These are phyloP conservation scores for Bidens hawaiensis DNA, from an alignment of 140 eudicot genomes.

Conservation along the genomic window DNA sequence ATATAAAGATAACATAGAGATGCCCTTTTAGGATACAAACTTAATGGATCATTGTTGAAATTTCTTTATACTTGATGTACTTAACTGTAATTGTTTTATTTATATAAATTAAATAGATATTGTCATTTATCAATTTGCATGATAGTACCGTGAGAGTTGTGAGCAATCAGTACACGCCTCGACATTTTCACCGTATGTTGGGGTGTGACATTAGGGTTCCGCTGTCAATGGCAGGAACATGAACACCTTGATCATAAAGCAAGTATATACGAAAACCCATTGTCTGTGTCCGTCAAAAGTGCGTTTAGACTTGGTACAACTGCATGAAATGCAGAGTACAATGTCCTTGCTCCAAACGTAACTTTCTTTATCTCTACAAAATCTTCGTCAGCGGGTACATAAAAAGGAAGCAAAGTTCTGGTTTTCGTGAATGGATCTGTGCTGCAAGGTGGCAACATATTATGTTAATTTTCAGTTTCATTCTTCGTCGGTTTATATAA, in stretches of 20 bases:
- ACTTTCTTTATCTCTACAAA: slow-evolving; percentile 55
- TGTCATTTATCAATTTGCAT: too few relatives aligned
- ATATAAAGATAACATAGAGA: too few relatives aligned
- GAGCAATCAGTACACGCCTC: too few relatives aligned
- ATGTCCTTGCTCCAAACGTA: slow-evolving; percentile 40
- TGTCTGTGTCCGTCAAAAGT: slow-evolving; percentile 23
- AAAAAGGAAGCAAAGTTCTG: slow-evolving; percentile 31
- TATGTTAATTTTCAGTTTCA: background rate
- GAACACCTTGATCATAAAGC: slow-evolving; percentile 55
- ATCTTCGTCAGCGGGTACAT: slow-evolving; percentile 75
- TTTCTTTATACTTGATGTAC: too few relatives aligned
- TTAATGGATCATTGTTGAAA: too few relatives aligned
- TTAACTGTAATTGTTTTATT: too few relatives aligned
- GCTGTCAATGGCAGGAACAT: slow-evolving; percentile 20
- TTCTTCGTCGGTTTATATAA: too few relatives aligned
- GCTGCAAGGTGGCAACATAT: background rate
- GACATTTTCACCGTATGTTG: too few relatives aligned
- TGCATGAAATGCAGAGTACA: slow-evolving; percentile 56
- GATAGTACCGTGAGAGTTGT: too few relatives aligned
- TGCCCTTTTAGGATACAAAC: too few relatives aligned
- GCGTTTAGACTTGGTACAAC: slow-evolving; percentile 46
- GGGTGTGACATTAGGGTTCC: slow-evolving; percentile 12
- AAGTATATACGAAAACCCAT: slow-evolving; percentile 56
- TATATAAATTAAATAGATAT: too few relatives aligned
- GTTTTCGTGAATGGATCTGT: slow-evolving; percentile 64